Evolutionary conservation across 495 filamentous ascomycete genomes (phyloP), one percentile per base, ranked within the genome.

Genomic region (Podospora anserina): DNA sequence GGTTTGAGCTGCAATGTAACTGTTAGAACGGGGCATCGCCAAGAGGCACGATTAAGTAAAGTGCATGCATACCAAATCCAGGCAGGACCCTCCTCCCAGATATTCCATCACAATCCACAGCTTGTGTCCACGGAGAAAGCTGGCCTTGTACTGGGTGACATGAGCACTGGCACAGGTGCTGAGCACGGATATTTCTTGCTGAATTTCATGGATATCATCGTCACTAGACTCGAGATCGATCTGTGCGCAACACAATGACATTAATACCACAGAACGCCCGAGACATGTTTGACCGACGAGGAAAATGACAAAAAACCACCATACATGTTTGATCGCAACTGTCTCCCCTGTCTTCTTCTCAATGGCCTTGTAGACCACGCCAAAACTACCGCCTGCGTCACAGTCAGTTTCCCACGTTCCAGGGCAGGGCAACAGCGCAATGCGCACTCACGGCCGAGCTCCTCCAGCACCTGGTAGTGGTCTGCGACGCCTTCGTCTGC

Each of bases 61-160:
- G 39, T 13, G 39, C 39, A 49, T 49, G 56, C 76, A 64, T 87
- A 95, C 93, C 83, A 98, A 75, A 78, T 98, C 94, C 49, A 96
- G 84, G 78, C 94, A 97, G 16, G 93, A 97, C 54, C 94, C 94
- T 66, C 94, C 94, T 0, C 94, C 94, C 39, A 97, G 83, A 75
- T 91, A 99, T 80, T 99, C 95, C 95, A 99, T 99, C 62, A 99
- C 93, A 74, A 99, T 99, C 95, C 95, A 99, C 80, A 99, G 81
- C 79, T 99, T 97, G 72, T 92, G 90, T 32, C 95, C 95, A 72
- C 93, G 90, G 20, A 98, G 83, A 78, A 97, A 99, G 76, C 93
- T 96, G 19, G 92, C 91, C 79, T 93, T 94, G 85, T 99, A 99
- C 73, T 96, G 92, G 34, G 95, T 97, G 75, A 99, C 94, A 76